Evolutionary conservation across 768 basidiomycete genomes (phyloP), one percentile per base, ranked within the genome.

Genomic region (Mycena metata): DNA sequence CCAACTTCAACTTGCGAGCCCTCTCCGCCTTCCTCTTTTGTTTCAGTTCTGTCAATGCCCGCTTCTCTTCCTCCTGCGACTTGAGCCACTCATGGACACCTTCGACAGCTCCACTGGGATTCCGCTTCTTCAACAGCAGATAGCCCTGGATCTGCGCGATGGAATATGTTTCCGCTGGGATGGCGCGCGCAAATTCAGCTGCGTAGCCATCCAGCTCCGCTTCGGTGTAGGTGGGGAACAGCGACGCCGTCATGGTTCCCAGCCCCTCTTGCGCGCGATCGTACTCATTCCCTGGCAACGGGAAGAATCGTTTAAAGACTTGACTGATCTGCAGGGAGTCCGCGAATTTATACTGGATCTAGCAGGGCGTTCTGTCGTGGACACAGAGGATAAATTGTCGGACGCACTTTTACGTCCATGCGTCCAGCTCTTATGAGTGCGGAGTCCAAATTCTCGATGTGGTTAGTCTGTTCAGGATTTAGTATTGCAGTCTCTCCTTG

Each of bases 111-210:
- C 41, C 66, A 1, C 36, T 10, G 6, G 66, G 66, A 33, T 71
- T 49, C 0, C 42, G 54, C 35, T 71, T 71, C 21, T 51, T 49
- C 49, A 16, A 45, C 10, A 84, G 70, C 46, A 83, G 69, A 67
- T 78, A 83, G 0, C 79, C 81, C 59, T 82, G 81, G 0, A 84
- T 73, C 36, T 81, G 77, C 9, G 83, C 80, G 6, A 79, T 74
- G 54, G 77, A 76, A 67, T 80, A 77, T 43, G 58, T 70, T 41
- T 73, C 55, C 33, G 74, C 68, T 0, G 82, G 80, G 13, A 83
- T 51, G 8, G 54, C 54, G 2, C 46, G 60, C 2, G 66, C 51
- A 52, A 70, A 70, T 8, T 59, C 52, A 2, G 47, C 21, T 1
- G 69, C 64, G 39, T 24, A 35, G 21, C 13, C n/a, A 3, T 30